These are phyloP conservation scores for Bauhinia variegata DNA, from an alignment of 306 rosid genomes.

Conservation along the genomic window DNA sequence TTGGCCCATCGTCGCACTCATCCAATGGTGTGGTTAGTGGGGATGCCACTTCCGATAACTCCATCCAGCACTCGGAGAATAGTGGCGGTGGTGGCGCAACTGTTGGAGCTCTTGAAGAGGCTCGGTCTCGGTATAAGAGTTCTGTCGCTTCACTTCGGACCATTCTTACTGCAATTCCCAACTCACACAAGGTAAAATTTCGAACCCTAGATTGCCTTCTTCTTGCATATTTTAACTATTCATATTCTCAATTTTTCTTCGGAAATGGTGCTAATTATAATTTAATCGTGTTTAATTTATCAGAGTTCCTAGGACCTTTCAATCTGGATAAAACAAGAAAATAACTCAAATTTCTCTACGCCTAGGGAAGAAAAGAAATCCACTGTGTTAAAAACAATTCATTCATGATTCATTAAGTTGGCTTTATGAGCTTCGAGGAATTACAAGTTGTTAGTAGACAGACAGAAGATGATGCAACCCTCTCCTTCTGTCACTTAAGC, in stretches of 20 bases:
- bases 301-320: background rate
- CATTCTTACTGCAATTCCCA: constrained; percentile 73
- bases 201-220: constrained; percentile 9
- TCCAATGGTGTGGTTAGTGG: constrained; percentile 53
- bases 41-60: constrained; percentile 66
- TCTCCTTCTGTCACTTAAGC: too few relatives aligned
- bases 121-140: constrained; percentile 72
- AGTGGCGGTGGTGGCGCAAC: constrained; percentile 45
- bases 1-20: constrained; percentile 48
- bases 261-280: too few relatives aligned
- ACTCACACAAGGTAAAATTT: constrained; percentile 62
- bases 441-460: constrained; percentile 12
- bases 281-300: background rate
- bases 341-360: background rate
- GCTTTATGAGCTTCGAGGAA: constrained; percentile 11
- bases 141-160: constrained; percentile 75
- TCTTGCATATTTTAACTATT: background rate
- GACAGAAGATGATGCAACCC: constrained; percentile 5
- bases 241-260: background rate
- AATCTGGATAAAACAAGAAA: background rate
- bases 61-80: constrained; percentile 49
- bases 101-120: constrained; percentile 88
- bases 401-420: constrained; percentile 8
- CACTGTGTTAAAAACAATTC: background rate
- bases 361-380: background rate